Evolutionary conservation across 805 yeast species (phyloP), one percentile per base, ranked within the genome.

Genomic region (Lachancea fermentati): DNA sequence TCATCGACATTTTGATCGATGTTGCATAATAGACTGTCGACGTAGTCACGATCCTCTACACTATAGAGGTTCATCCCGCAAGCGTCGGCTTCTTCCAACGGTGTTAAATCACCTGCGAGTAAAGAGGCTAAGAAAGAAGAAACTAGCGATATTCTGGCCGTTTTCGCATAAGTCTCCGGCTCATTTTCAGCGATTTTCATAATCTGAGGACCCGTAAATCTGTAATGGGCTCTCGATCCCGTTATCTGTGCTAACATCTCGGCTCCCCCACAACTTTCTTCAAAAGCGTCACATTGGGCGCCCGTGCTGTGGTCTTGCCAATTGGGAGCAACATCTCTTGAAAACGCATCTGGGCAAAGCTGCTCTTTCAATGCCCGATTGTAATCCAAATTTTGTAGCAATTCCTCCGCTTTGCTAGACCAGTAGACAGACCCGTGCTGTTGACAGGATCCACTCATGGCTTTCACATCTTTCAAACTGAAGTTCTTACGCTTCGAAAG

Each of bases 221-320:
- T 69, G 54, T 82, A 83, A 62, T 88, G 96, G 2, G 95, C 95
- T 51, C 81, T 75, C 3, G 95, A 84, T 1, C 97, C 96, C 0
- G 95, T 82, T 17, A 81, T 60, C 28, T 66, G 52, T 5, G 94
- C 88, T 54, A 88, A 64, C 8, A 49, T 47, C 4, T 64, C 51
- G 9, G 73, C 64, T 19, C 89, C 93, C 3, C 85, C 88, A 8
- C 73, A 73, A 1, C 67, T 67, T 1, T 58, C 57, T 53, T 85
- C 93, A 51, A 86, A 80, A 25, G 60, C 70, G 19, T 66, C 55
- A 41, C 85, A 69, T 57, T 88, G 95, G 15, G 68, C 62, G 3
- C 76, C 81, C 0, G 97, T 88, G 17, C 93, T 81, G 56, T 86
- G 95, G 55, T 88, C 96, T 62, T 88, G 97, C 97, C 97, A 88